phyloP scores from a whole-genome alignment of 1,284 basidiomycete species.

The Polyporus tsugae region DNA sequence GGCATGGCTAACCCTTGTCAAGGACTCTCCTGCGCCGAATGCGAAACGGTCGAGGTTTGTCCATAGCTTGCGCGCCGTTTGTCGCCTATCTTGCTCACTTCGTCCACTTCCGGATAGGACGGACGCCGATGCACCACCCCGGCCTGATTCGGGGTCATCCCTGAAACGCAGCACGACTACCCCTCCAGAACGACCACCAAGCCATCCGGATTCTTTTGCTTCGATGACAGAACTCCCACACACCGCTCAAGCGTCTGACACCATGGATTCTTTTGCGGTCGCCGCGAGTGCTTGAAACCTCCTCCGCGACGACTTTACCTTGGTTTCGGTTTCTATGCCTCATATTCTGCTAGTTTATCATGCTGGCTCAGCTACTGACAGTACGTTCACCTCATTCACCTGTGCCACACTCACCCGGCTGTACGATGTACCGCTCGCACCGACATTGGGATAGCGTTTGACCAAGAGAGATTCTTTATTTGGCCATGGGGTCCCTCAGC shows the following conservation, averaged over 20 bases:
- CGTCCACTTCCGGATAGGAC: conserved; percentile 10
- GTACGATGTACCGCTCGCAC: conserved; percentile 6
- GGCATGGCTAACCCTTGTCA: conserved; percentile 15
- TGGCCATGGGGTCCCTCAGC: conserved; percentile 16
- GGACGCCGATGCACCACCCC: conserved; percentile 18
- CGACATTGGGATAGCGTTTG: conserved; percentile 25
- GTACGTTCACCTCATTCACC: conserved; percentile 29
- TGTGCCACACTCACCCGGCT: conserved; percentile 29
- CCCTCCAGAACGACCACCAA: conserved; percentile 1
- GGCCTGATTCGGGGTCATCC: conserved; percentile 15
- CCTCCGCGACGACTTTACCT: not conserved
- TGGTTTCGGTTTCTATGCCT: conserved; percentile 8
- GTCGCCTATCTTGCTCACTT: not conserved
- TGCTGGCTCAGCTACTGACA: conserved; percentile 19
- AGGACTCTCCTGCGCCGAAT: conserved; percentile 31
- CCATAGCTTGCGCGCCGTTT: not conserved
- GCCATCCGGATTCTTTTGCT: conserved; percentile 13
- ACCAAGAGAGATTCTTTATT: conserved; percentile 19
- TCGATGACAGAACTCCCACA: conserved; percentile 28
- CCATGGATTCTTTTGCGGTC: conserved; percentile 25
- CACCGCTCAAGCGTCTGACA: conserved; percentile 20
- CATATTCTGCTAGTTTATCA: conserved; percentile 14
- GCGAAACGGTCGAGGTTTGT: conserved; percentile 28
- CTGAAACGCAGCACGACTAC: conserved; percentile 13
- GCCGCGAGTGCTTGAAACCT: conserved; percentile 31